These are phyloP conservation scores for Penicillium sp. DNA, from an alignment of 2,329 filamentous ascomycete genomes.

Conservation along the genomic window DNA sequence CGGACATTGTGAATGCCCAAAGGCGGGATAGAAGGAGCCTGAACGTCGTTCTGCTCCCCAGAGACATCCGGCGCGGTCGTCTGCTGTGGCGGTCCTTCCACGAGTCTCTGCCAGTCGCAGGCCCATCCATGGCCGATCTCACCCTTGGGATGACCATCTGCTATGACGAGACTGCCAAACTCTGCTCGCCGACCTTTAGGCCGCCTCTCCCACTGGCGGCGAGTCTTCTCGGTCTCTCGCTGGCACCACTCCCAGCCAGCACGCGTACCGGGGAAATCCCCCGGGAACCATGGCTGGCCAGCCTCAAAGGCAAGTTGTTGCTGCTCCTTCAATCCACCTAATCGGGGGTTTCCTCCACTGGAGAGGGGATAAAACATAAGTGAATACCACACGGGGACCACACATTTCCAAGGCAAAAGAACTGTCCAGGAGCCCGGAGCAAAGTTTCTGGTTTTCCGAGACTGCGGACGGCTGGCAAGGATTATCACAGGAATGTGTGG, in stretches of 20 bases:
- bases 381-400: constrained; percentile 77
- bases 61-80: constrained; percentile 3
- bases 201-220: constrained; percentile 63
- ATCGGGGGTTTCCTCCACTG: constrained; percentile 71
- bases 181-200: constrained; percentile 76
- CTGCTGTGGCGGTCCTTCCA: constrained; percentile 34
- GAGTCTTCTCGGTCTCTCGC: constrained; percentile 55
- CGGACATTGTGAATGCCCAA: constrained; percentile 32
- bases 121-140: constrained; percentile 77
- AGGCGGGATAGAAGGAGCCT: constrained; percentile 19
- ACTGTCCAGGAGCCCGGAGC: constrained; percentile 72
- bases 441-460: constrained; percentile 37
- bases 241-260: constrained; percentile 75
- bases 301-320: constrained; percentile 78
- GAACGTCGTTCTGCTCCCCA: constrained; percentile 10
- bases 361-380: constrained; percentile 76
- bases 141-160: constrained; percentile 62
- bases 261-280: constrained; percentile 71
- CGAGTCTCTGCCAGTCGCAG: constrained; percentile 74
- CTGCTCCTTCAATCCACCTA: constrained; percentile 74
- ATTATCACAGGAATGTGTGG: constrained; percentile 73
- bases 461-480: constrained; percentile 52
- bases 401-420: constrained; percentile 84
- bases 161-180: constrained; percentile 69
- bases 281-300: constrained; percentile 74